Evolutionary conservation across 2,329 filamentous ascomycete species (phyloP).

Genomic region (Colletotrichum sp.): DNA sequence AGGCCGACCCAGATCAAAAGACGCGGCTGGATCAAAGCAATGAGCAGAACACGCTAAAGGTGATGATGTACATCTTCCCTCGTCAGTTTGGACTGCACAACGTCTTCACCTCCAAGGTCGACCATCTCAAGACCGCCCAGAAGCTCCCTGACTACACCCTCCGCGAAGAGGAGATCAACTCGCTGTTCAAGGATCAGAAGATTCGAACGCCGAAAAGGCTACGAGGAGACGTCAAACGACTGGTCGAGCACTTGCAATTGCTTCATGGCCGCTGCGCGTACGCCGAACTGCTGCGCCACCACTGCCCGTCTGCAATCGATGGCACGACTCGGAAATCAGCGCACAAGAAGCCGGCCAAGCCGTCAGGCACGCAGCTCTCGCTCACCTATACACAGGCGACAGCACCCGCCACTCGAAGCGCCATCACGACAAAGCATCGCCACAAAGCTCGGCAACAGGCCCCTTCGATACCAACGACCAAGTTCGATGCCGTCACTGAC

Average conservation of each 20-base stretch:
- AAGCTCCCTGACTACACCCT: slow-evolving; percentile 84
- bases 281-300: slow-evolving; percentile 75
- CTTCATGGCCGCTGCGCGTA: slow-evolving; percentile 81
- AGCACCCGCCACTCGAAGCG: background rate
- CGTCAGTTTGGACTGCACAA: slow-evolving; percentile 90
- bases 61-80: slow-evolving; percentile 95
- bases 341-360: background rate
- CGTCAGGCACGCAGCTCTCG: background rate
- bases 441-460: background rate
- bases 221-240: slow-evolving; percentile 60
- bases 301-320: slow-evolving; percentile 67
- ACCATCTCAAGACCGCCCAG: slow-evolving; percentile 71
- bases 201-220: slow-evolving; percentile 67
- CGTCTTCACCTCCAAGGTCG: slow-evolving; percentile 78
- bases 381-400: background rate
- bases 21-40: slow-evolving; percentile 28
- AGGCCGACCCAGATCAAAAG: background rate
- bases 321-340: background rate
- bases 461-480: slow-evolving; percentile 38
- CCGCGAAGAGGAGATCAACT: slow-evolving; percentile 79
- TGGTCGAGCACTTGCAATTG: slow-evolving; percentile 73
- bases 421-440: background rate
- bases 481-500: slow-evolving; percentile 59
- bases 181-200: slow-evolving; percentile 34
- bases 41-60: slow-evolving; percentile 63